phyloP scores from a whole-genome alignment of 2,329 filamentous ascomycete genomes.

The Verticillium tricorpus region DNA sequence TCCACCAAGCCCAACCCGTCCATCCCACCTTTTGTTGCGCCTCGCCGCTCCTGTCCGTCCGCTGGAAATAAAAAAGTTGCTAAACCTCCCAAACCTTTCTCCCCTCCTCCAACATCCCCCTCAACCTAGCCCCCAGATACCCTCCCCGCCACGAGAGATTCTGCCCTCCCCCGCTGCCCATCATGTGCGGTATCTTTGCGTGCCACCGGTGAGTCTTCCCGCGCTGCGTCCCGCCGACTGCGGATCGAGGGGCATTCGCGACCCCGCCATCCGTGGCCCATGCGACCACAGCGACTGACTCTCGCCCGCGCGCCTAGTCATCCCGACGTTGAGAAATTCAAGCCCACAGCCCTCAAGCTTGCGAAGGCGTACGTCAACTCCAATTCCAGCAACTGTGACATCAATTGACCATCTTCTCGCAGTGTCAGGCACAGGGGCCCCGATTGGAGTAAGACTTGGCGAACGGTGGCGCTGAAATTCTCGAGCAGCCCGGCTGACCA shows the following conservation, averaged over 20 bases:
- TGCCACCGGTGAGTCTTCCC: constrained; percentile 71
- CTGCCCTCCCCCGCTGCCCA: constrained; percentile 31
- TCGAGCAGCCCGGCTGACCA: neutral
- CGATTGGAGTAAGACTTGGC: constrained; percentile 82
- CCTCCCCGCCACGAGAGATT: constrained; percentile 2
- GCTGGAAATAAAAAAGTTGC: neutral
- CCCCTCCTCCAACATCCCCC: constrained; percentile 5
- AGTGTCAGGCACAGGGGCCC: constrained; percentile 94
- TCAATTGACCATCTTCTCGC: constrained; percentile 35
- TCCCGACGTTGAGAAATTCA: constrained; percentile 93
- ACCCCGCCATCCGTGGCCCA: constrained; percentile 23
- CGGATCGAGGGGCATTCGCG: constrained; percentile 30
- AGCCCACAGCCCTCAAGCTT: constrained; percentile 88
- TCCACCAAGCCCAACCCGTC: constrained; percentile 5
- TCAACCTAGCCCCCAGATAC: constrained; percentile 3
- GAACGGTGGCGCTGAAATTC: neutral
- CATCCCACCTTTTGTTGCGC: constrained; percentile 8
- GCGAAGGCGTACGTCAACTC: constrained; percentile 74
- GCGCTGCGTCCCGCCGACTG: constrained; percentile 1
- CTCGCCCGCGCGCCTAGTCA: constrained; percentile 48
- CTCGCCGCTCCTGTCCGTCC: constrained; percentile 3
- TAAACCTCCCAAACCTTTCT: constrained; percentile 4
- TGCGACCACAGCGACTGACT: constrained; percentile 14
- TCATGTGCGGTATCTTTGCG: constrained; percentile 96
- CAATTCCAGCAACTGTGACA: constrained; percentile 6